A percentile compares a stretch with the other conserved stretches of the same genome.
Evolutionary conservation across 2,329 filamentous ascomycete species (phyloP).

Genomic region (Fusarium pininemorale): DNA sequence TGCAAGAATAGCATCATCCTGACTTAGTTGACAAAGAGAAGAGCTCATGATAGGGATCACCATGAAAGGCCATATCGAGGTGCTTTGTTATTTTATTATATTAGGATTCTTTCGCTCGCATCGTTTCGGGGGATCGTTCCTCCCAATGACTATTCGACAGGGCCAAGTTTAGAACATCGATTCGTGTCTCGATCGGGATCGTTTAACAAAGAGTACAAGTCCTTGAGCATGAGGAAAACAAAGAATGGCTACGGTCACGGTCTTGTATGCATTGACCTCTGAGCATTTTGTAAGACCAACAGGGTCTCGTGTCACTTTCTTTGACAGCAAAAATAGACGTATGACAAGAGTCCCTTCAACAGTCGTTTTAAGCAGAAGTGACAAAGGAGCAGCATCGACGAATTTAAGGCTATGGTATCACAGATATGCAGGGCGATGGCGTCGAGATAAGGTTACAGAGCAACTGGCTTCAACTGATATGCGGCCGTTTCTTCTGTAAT

Average conservation of each 20-base stretch:
- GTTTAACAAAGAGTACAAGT: slow-evolving; percentile 13
- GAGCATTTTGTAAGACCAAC: not conserved
- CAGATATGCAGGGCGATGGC: slow-evolving; percentile 23
- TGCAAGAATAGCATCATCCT: slow-evolving; percentile 19
- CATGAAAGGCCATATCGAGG: not conserved
- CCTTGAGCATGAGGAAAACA: not conserved
- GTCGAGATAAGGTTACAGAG: slow-evolving; percentile 37
- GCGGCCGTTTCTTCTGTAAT: slow-evolving; percentile 33
- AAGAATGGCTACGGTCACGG: slow-evolving; percentile 3
- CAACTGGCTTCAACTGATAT: slow-evolving; percentile 34
- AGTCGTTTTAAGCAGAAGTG: not conserved
- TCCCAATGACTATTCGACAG: not conserved
- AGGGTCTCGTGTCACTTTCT: slow-evolving; percentile 23
- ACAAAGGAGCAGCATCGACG: slow-evolving; percentile 25
- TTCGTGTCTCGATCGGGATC: not conserved
- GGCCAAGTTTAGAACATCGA: not conserved
- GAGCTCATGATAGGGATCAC: not conserved
- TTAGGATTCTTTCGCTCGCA: not conserved
- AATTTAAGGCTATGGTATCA: slow-evolving; percentile 35
- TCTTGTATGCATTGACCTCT: slow-evolving; percentile 4
- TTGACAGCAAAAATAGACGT: slow-evolving; percentile 26
- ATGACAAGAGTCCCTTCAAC: not conserved
- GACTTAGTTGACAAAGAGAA: slow-evolving; percentile 19
- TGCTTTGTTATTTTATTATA: slow-evolving; percentile 9
- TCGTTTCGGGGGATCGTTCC: not conserved